Percentiles rank a stretch among this genome's conserved stretches.
phyloP scores from a whole-genome alignment of 805 yeast species.

The Nakazawaea wyomingensis region DNA sequence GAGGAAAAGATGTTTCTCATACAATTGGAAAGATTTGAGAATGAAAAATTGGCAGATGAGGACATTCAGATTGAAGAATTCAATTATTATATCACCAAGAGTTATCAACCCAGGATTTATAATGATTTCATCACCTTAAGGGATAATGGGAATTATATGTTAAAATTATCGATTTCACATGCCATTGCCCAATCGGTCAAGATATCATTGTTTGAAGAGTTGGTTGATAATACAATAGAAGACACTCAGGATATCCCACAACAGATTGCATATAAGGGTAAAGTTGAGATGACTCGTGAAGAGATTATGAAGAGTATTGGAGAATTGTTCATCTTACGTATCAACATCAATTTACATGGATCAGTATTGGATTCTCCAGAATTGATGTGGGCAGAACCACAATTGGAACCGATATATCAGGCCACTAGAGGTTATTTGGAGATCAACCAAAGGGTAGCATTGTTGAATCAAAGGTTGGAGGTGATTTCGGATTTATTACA shows the following conservation, averaged over 20 bases:
- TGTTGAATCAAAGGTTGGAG: constrained; percentile 86
- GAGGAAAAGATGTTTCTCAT: constrained; percentile 80
- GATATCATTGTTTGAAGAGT: constrained; percentile 90
- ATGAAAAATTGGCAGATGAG: constrained; percentile 84
- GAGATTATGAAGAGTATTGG: constrained; percentile 98
- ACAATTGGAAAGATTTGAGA: constrained; percentile 87
- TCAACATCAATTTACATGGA: constrained; percentile 78
- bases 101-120: constrained; percentile 92
- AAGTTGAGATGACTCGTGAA: constrained; percentile 88
- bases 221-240: constrained; percentile 94
- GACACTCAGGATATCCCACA: constrained; percentile 97
- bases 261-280: constrained; percentile 91
- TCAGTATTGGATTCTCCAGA: constrained; percentile 95
- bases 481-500: constrained; percentile 90
- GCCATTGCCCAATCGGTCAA: constrained; percentile 95
- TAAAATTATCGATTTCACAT: constrained; percentile 88
- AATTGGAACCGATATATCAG: constrained; percentile 93
- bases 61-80: constrained; percentile 94
- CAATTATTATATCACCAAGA: constrained; percentile 88
- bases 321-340: constrained; percentile 82
- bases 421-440: constrained; percentile 95
- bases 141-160: constrained; percentile 87
- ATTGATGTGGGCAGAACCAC: constrained; percentile 99
- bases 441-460: constrained; percentile 87
- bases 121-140: constrained; percentile 92